Conservation (phyloP, 2,329 filamentous ascomycete genomes). For the Neofusicoccum cordaticola region DNA sequence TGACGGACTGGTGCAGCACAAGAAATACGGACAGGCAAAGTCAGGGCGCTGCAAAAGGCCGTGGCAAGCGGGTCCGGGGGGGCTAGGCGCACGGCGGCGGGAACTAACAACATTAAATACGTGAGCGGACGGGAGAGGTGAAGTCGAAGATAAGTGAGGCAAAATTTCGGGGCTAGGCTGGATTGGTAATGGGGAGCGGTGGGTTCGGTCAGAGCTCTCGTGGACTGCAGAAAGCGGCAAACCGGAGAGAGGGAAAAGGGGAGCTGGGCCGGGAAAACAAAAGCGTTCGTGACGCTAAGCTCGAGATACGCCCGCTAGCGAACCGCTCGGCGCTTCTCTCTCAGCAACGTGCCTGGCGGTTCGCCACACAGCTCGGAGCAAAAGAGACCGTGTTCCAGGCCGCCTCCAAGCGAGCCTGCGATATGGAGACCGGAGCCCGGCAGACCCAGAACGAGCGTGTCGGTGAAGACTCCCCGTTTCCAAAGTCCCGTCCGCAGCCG, state of each 20-base stretch:
- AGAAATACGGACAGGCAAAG: neutral
- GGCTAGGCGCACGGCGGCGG: neutral
- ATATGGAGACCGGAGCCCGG: neutral
- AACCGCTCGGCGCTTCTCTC: constrained; percentile 9
- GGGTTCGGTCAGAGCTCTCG: neutral
- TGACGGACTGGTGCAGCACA: neutral
- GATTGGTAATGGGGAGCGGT: neutral
- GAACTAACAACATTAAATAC: neutral
- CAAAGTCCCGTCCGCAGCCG: too few species aligned
- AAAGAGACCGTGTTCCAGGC: constrained; percentile 11
- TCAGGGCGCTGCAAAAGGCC: neutral
- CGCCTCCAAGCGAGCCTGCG: constrained; percentile 6
- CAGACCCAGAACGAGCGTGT: neutral
- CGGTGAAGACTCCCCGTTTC: neutral
- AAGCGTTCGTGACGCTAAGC: constrained; percentile 9
- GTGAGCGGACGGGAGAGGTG: neutral
- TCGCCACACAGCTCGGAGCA: neutral
- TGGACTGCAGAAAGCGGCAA: constrained; percentile 6
- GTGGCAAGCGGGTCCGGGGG: neutral
- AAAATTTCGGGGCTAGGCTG: neutral
- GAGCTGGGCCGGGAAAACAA: neutral
- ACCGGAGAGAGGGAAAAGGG: constrained; percentile 7
- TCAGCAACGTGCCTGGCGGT: neutral
- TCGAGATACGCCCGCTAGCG: neutral
- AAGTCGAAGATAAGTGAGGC: constrained; percentile 5